phyloP scores from a whole-genome alignment of 441 rosid species.

The Geranium incanum region DNA sequence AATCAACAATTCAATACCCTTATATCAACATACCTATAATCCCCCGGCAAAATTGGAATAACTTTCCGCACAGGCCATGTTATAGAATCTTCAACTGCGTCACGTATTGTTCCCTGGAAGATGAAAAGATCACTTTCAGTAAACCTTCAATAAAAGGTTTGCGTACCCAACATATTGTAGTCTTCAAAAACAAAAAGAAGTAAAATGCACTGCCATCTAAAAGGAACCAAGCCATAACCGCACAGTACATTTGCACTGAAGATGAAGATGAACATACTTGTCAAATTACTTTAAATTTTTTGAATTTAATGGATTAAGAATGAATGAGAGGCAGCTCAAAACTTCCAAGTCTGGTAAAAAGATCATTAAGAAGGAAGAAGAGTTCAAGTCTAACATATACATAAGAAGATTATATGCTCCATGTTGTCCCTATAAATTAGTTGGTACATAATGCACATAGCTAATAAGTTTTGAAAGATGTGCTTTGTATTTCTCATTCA shows the following conservation, averaged over 20 bases:
- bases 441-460: neutral
- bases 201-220: too few species aligned
- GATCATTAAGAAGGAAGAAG: too few species aligned
- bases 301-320: too few species aligned
- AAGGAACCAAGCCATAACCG: too few species aligned
- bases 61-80: slow-evolving; percentile 75
- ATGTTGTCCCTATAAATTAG: neutral
- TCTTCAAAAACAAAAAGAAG: neutral
- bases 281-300: too few species aligned
- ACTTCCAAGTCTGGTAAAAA: too few species aligned
- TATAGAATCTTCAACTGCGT: slow-evolving; percentile 41
- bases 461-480: too few species aligned
- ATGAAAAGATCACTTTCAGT: neutral
- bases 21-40: slow-evolving; percentile 58
- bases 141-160: neutral
- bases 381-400: too few species aligned
- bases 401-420: neutral
- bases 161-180: neutral
- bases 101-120: slow-evolving; percentile 62
- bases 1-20: neutral
- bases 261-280: too few species aligned
- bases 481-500: too few species aligned
- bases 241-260: too few species aligned
- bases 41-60: slow-evolving; percentile 81
- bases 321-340: too few species aligned